Evolutionary conservation across 1,139 yeast species (phyloP).

Genomic region (Debaryomyces singareniensis): DNA sequence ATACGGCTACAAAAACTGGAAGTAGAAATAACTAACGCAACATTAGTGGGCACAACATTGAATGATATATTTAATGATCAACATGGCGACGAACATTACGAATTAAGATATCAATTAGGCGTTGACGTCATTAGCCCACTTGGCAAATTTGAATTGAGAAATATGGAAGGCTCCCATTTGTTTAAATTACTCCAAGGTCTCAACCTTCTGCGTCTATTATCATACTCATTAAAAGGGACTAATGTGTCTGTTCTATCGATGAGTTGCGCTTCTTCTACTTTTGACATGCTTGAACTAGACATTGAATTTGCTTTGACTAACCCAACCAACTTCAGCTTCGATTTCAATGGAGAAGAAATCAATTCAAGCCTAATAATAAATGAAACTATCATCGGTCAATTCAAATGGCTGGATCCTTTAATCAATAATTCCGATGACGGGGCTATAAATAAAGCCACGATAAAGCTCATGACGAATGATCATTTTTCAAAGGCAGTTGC

Average conservation of each 20-base stretch:
- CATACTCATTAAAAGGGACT: background rate
- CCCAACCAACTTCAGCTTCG: background rate
- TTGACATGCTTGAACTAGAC: background rate
- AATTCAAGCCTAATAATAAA: background rate
- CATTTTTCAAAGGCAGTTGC: background rate
- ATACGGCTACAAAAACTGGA: no score
- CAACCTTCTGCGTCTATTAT: no score
- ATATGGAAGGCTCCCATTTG: no score
- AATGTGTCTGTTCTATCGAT: background rate
- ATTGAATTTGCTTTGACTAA: background rate
- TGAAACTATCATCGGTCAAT: background rate
- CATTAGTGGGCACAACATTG: no score
- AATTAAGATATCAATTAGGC: no score
- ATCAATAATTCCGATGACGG: background rate
- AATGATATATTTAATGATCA: no score
- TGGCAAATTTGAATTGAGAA: no score
- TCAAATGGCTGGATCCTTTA: background rate
- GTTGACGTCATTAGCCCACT: no score
- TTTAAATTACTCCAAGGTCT: no score
- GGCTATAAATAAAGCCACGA: background rate
- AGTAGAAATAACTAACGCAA: no score
- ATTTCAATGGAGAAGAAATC: background rate
- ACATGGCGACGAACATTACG: no score
- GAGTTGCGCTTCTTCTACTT: background rate
- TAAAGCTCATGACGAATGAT: background rate